Percentiles rank a stretch among this genome's conserved stretches.
phyloP scores from a whole-genome alignment of 176 grass and related monocot genomes.

The Oryza australiensis region DNA sequence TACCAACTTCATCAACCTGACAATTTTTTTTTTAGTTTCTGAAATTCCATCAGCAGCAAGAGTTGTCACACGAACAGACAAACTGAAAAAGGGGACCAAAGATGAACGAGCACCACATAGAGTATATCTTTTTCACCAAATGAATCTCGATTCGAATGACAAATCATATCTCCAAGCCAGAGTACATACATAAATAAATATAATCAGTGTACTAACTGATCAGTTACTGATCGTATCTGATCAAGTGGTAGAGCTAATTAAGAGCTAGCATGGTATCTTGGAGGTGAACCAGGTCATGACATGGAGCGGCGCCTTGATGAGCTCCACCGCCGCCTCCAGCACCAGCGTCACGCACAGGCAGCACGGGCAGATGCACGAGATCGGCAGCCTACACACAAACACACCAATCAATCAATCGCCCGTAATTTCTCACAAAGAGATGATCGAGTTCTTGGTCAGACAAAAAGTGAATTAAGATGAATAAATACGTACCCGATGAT shows the following conservation, averaged over 20 bases:
- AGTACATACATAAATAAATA: neutral
- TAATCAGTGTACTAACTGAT: neutral
- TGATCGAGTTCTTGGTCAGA: neutral
- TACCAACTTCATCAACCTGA: too few species aligned
- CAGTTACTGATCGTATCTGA: neutral
- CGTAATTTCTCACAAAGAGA: neutral
- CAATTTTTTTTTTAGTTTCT: neutral
- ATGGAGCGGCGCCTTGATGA: slow-evolving; percentile 72
- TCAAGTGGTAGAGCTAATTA: neutral
- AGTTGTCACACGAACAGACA: neutral
- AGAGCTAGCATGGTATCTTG: slow-evolving; percentile 58
- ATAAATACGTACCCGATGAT: slow-evolving; percentile 57
- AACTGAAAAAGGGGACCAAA: neutral
- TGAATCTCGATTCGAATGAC: neutral
- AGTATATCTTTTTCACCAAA: neutral
- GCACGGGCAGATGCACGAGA: slow-evolving; percentile 80
- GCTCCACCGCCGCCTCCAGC: slow-evolving; percentile 69
- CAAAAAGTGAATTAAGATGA: too few species aligned
- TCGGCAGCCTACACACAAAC: slow-evolving; percentile 39
- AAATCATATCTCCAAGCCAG: neutral
- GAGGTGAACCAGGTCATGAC: slow-evolving; percentile 86
- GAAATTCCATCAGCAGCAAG: neutral
- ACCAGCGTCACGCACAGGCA: slow-evolving; percentile 75
- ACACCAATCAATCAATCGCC: neutral
- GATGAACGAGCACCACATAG: neutral